phyloP scores from a whole-genome alignment of 441 rosid species.

The Gossypium lobatum region DNA sequence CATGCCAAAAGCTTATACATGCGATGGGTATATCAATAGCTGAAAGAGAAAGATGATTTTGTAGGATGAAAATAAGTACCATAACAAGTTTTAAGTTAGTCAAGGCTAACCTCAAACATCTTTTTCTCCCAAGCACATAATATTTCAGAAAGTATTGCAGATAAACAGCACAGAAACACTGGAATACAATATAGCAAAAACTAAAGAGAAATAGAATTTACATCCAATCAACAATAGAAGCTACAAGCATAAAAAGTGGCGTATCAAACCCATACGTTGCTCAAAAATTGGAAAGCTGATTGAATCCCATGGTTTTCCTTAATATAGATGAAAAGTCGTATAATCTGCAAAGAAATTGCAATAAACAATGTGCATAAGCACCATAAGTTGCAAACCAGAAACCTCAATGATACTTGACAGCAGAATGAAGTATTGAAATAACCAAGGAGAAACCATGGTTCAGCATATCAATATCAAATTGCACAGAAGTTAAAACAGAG shows the following conservation, averaged over 20 bases:
- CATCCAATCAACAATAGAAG: background rate
- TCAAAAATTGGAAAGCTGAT: conserved; percentile 86
- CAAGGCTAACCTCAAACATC: conserved; percentile 3
- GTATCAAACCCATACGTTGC: conserved; percentile 54
- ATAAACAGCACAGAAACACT: conserved; percentile 10
- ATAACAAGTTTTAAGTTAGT: background rate
- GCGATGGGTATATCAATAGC: background rate
- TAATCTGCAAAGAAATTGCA: conserved; percentile 58
- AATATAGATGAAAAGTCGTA: conserved; percentile 74
- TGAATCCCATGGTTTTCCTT: conserved; percentile 82
- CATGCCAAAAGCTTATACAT: conserved; percentile 4
- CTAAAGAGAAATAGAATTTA: conserved; percentile 1
- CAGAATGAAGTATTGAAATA: conserved; percentile 4
- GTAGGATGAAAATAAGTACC: background rate
- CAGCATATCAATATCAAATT: background rate
- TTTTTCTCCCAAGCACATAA: background rate
- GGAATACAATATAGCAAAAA: conserved; percentile 1
- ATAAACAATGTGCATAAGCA: conserved; percentile 17
- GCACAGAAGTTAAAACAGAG: background rate
- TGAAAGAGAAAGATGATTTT: background rate
- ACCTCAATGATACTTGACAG: conserved; percentile 11
- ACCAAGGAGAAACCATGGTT: conserved; percentile 7
- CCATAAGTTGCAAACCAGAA: conserved; percentile 5
- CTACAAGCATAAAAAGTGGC: background rate
- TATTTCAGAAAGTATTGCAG: conserved; percentile 3